phyloP scores from a whole-genome alignment of 148 eudicot species.

The Rhododendron henanense region DNA sequence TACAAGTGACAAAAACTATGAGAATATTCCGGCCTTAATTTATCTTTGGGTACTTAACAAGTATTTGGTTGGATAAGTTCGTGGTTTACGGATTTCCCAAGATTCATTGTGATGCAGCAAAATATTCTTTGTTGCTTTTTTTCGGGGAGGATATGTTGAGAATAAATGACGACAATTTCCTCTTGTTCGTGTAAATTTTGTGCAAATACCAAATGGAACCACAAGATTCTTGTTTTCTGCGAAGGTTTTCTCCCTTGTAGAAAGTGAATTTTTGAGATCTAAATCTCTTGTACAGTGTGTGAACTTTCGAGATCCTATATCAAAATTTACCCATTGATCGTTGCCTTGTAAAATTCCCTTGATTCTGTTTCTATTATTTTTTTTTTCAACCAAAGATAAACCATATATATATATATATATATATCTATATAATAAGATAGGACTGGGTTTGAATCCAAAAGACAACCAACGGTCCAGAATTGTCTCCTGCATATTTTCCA shows the following conservation, averaged over 20 bases:
- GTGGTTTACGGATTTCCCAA: background rate
- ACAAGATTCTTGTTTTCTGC: no score
- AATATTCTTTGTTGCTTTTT: background rate
- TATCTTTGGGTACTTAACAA: background rate
- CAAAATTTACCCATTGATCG: background rate
- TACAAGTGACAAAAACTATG: slow-evolving; percentile 75
- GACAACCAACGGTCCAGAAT: no score
- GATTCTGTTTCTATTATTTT: background rate
- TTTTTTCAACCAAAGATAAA: no score
- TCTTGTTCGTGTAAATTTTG: background rate
- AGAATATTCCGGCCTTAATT: slow-evolving; percentile 79
- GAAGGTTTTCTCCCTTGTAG: background rate
- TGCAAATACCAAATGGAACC: background rate
- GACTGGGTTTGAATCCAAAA: no score
- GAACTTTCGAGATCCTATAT: background rate
- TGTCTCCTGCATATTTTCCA: no score
- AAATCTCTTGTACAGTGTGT: background rate
- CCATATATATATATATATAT: no score
- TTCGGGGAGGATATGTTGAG: background rate
- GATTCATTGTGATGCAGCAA: background rate
- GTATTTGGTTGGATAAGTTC: background rate
- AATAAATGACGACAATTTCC: background rate
- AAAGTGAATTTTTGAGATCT: background rate
- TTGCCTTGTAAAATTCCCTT: background rate
- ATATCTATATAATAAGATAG: no score